phyloP scores from a whole-genome alignment of 257 asterid genomes.

The Jaltomata sinuosa region DNA sequence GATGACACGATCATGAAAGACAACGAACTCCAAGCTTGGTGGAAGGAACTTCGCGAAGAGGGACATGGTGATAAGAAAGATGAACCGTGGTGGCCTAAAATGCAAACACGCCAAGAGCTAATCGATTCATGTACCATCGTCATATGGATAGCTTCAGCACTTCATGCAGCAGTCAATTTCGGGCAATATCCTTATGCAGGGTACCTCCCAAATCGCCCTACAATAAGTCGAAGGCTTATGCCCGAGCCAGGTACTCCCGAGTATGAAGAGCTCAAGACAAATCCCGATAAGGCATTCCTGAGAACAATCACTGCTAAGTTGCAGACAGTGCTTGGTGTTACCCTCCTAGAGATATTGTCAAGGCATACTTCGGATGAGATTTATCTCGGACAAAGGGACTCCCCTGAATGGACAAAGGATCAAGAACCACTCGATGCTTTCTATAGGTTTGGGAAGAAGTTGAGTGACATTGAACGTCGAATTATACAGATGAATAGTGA shows the following conservation, averaged over 20 bases:
- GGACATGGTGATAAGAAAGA: background rate
- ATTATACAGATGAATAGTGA: slow-evolving; percentile 38
- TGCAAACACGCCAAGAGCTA: background rate
- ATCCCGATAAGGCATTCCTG: slow-evolving; percentile 29
- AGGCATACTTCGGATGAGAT: slow-evolving; percentile 65
- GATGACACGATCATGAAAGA: background rate
- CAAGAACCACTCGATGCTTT: slow-evolving; percentile 39
- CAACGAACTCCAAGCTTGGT: background rate
- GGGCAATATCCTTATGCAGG: background rate
- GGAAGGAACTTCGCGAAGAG: background rate
- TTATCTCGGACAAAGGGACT: slow-evolving; percentile 55
- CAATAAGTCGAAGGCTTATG: background rate
- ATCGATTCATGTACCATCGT: background rate
- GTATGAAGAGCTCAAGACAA: background rate
- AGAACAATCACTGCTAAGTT: slow-evolving; percentile 48
- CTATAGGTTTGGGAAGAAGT: slow-evolving; percentile 39
- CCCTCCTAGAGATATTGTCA: slow-evolving; percentile 52
- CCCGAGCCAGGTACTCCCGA: background rate
- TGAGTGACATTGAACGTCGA: slow-evolving; percentile 32
- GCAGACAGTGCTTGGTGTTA: slow-evolving; percentile 45
- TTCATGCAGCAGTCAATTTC: background rate
- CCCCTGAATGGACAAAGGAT: slow-evolving; percentile 54
- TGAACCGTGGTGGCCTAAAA: background rate
- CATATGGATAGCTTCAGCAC: background rate
- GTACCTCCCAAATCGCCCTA: background rate